Conservation (phyloP, 306 rosid species). For the Abrus precatorius region DNA sequence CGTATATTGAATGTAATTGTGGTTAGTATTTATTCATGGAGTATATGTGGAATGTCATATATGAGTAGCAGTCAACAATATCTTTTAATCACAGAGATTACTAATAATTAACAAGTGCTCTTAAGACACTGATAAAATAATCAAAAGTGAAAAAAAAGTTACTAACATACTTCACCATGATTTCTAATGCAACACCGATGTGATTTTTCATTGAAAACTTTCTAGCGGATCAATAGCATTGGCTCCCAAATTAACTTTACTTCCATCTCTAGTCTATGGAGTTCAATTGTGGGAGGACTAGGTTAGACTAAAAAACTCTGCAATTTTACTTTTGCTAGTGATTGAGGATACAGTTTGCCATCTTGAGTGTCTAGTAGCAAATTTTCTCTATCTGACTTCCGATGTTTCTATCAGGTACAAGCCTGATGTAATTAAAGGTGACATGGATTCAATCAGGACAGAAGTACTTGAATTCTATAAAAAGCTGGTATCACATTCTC, state of each 20-base stretch:
- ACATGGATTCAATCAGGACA: constrained; percentile 85
- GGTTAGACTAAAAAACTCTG: constrained; percentile 11
- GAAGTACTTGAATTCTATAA: constrained; percentile 82
- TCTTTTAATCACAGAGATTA: neutral
- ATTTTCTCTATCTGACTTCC: constrained; percentile 40
- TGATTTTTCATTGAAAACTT: no score
- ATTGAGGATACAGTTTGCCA: constrained; percentile 25
- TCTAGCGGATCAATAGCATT: neutral
- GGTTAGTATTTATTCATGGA: constrained; percentile 24
- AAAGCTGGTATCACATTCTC: constrained; percentile 58
- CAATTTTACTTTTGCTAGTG: constrained; percentile 29
- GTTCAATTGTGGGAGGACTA: constrained; percentile 38
- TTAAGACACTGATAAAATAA: no score
- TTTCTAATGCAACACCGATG: no score
- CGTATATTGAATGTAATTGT: constrained; percentile 18
- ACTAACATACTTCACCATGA: no score
- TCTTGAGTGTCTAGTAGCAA: constrained; percentile 17
- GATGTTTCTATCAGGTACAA: constrained; percentile 65
- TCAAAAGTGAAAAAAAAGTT: no score
- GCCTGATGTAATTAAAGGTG: constrained; percentile 95
- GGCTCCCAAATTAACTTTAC: constrained; percentile 22
- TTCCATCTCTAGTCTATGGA: constrained; percentile 23
- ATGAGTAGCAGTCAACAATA: constrained; percentile 12
- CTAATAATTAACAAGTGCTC: no score
- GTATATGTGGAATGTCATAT: neutral